phyloP scores from a whole-genome alignment of 2,329 filamentous ascomycete genomes.

The Clarireedia monteithiana region DNA sequence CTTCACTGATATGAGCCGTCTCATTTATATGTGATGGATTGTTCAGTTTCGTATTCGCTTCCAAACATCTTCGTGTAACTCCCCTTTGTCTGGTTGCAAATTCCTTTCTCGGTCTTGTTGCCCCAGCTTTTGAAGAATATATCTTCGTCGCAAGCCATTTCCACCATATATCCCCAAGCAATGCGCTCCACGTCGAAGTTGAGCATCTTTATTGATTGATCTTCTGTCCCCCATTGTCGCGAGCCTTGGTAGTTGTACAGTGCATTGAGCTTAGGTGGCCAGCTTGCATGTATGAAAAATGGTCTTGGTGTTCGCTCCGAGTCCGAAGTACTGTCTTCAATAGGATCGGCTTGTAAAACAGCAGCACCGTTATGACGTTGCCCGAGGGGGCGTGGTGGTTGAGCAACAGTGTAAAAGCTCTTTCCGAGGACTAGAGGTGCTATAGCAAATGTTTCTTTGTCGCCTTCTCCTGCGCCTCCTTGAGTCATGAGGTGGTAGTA shows the following conservation, averaged over 20 bases:
- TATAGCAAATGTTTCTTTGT: conserved; percentile 43
- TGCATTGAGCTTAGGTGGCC: conserved; percentile 17
- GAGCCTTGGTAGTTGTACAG: conserved; percentile 6
- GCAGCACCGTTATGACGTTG: conserved; percentile 6
- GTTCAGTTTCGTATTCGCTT: background rate
- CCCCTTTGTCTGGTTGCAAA: conserved; percentile 14
- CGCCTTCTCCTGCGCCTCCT: conserved; percentile 40
- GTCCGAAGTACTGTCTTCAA: conserved; percentile 1
- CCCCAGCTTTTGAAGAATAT: conserved; percentile 15
- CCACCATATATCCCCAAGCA: conserved; percentile 18
- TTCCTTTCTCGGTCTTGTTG: conserved; percentile 4
- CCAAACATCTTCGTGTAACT: conserved; percentile 15
- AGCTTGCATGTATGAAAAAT: conserved; percentile 18
- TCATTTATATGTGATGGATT: background rate
- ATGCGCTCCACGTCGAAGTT: conserved; percentile 14
- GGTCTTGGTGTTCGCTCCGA: background rate
- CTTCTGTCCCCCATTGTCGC: conserved; percentile 14
- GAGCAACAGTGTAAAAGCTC: conserved; percentile 30
- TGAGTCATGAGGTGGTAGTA: conserved; percentile 26
- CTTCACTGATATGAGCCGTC: background rate
- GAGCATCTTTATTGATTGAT: conserved; percentile 5
- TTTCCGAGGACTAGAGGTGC: conserved; percentile 35
- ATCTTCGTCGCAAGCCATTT: conserved; percentile 16
- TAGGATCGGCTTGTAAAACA: conserved; percentile 13
- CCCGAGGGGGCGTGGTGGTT: conserved; percentile 10